Evolutionary conservation across 306 rosid species (phyloP), one percentile per base, ranked within the genome.

Genomic region (Gastrolobium villosum): DNA sequence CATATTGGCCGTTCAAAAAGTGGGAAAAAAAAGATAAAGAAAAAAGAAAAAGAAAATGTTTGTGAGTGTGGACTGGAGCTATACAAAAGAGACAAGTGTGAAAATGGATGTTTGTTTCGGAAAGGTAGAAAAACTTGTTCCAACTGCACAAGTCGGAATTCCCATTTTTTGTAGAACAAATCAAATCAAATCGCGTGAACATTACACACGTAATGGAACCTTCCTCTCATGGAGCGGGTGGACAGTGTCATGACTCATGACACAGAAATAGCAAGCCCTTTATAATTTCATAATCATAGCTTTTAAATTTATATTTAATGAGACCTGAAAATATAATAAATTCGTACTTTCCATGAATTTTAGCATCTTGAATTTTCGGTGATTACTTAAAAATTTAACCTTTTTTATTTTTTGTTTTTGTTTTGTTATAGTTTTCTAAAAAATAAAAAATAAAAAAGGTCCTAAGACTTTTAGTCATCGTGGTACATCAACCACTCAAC

Each of bases 401-500:
- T 46, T 4, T 3, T 10, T 10, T 7, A 1, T 36, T n/a, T 4
- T 13, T 1, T 7, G 1, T 37, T 43, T 5, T 1, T 1, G 2
- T 53, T 30, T 13, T 13, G 7, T 28, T 4, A 0, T 4, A 10
- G 11, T 20, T 20, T 20, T 20, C 26, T 20, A 20, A 20, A 20
- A 20, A 20, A 20, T 20, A 20, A 20, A 20, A 20, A 20, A 20
- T 20, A 20, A 20, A 20, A 20, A 20, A 20, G 1, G 26, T 20
- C 26, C 0, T 13, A 0, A 28, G 66, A 70, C 49, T 32, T 49
- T 65, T 36, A 40, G 72, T 55, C 80, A 11, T 56, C 34, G 71
- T 56, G 64, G 65, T 60, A 77, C 64, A 82, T 82, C 57, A 82
- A 84, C 80, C 26, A 59, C 48, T 63, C 96, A 86, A 74, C 88